These are phyloP conservation scores for Botryotinia narcissicola DNA, from an alignment of 2,329 filamentous ascomycete genomes.

Conservation along the genomic window DNA sequence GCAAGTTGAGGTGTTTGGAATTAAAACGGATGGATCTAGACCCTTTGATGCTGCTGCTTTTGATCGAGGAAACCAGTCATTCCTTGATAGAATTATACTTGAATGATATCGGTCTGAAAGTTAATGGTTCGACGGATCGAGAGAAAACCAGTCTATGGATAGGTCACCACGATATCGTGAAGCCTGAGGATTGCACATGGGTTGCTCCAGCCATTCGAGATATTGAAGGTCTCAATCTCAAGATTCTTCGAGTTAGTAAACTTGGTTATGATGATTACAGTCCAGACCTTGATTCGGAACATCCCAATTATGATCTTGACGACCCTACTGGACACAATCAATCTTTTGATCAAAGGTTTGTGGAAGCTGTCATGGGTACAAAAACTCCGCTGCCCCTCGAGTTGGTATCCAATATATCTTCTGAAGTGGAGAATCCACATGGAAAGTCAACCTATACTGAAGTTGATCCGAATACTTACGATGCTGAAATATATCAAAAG, in stretches of 20 bases:
- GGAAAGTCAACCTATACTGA: neutral
- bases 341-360: conserved; percentile 39
- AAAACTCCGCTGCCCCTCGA: neutral
- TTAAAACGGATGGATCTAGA: conserved; percentile 38
- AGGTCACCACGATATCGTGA: conserved; percentile 27
- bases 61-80: conserved; percentile 33
- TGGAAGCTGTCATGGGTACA: conserved; percentile 33
- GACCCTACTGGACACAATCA: conserved; percentile 30
- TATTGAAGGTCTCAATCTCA: conserved; percentile 32
- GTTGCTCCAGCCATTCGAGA: conserved; percentile 34
- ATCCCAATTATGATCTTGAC: conserved; percentile 34
- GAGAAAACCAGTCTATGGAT: conserved; percentile 35
- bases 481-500: conserved; percentile 35
- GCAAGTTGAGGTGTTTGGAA: conserved; percentile 34
- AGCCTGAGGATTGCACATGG: conserved; percentile 30
- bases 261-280: conserved; percentile 39
- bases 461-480: conserved; percentile 27
- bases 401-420: neutral
- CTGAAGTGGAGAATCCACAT: neutral
- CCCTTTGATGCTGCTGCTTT: conserved; percentile 28
- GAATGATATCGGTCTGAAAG: conserved; percentile 38
- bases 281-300: conserved; percentile 21
- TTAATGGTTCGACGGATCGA: conserved; percentile 27
- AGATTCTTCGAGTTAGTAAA: conserved; percentile 35
- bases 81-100: conserved; percentile 38